phyloP scores from a whole-genome alignment of 108 stramenopile genomes.

The Aurantiochytrium sp. region DNA sequence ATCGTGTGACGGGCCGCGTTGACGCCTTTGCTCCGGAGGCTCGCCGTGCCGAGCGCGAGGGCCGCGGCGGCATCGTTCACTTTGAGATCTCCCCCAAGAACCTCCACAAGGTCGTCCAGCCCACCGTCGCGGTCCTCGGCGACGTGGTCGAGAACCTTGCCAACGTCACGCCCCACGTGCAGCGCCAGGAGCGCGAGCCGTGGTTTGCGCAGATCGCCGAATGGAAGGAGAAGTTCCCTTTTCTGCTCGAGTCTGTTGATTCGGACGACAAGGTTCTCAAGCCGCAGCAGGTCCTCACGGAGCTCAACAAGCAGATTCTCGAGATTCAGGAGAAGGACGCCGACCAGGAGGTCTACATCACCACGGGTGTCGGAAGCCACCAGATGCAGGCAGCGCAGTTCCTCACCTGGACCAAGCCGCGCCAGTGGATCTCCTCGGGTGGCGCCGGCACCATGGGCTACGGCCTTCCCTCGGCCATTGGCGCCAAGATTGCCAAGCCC shows the following conservation, averaged over 20 bases:
- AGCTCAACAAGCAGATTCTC: slow-evolving; percentile 66
- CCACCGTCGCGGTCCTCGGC: slow-evolving; percentile 30
- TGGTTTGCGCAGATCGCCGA: slow-evolving; percentile 61
- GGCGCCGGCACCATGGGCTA: slow-evolving; percentile 85
- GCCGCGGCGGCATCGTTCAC: slow-evolving; percentile 76
- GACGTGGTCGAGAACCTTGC: slow-evolving; percentile 28
- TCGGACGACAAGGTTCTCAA: slow-evolving; percentile 38
- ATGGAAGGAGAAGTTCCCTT: slow-evolving; percentile 63
- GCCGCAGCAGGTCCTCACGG: slow-evolving; percentile 64
- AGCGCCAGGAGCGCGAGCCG: slow-evolving; percentile 22
- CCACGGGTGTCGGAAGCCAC: slow-evolving; percentile 74
- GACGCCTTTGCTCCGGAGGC: slow-evolving; percentile 70
- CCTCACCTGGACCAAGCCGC: slow-evolving; percentile 80
- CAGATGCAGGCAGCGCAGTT: slow-evolving; percentile 87
- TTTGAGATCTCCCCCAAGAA: slow-evolving; percentile 73
- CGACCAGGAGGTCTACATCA: slow-evolving; percentile 68
- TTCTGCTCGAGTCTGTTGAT: slow-evolving; percentile 26
- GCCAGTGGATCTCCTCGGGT: slow-evolving; percentile 74
- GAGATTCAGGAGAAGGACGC: slow-evolving; percentile 47
- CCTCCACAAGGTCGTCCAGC: slow-evolving; percentile 66
- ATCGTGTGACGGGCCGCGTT: slow-evolving; percentile 75
- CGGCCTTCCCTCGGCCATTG: slow-evolving; percentile 69
- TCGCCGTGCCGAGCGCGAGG: slow-evolving; percentile 63
- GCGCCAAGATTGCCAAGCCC: slow-evolving; percentile 76
- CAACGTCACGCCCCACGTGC: slow-evolving; percentile 28